Base-by-base conservation (phyloP, 1,139 yeast genomes). In the Cylindricascospora bacillispora region DNA sequence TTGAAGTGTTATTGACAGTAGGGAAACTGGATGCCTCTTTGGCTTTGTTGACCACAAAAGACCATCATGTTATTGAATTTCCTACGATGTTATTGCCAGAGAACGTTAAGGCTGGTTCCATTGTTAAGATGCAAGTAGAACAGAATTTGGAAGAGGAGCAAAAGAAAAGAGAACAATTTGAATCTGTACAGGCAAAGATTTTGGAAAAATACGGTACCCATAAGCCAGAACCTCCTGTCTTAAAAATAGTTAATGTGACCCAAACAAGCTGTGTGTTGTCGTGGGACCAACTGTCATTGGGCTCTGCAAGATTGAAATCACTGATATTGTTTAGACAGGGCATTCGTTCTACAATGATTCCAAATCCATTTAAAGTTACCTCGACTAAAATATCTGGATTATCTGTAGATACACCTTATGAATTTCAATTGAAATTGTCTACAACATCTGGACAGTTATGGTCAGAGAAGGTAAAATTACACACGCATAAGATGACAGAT, bases 401-500 rank as follows among this genome's bases (percentile, higher is more conserved):
- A 44, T 85, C 94, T 4, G 75, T 89, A 33, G 95, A 89, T 51
- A 76, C 83, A 26, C 65, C 70, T 22, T 89, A 82, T 57, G 70
- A 68, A 26, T 89, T 89, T 56, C 86, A 78, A 47, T 66, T 89
- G 46, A 70, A 76, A 42, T 63, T 89, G 49, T 78, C 76, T 37
- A 86, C 98, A 5, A 77, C 94, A 1, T 93, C 97, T 0, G 99
- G 99, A 11, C 65, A 67, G 13, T 82, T 68, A 49, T 63, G 63
- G 50, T 80, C 94, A 5, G 78, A 83, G 25, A 59, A 60, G 20
- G 56, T 89, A 24, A 70, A 68, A 32, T 73, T 86, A 9, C 76
- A 70, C 35, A 89, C 98, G 5, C 97, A 86, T 54, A 86, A 85
- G 52, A 86, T 89, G 95, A 86, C 95, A 0, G 95, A 89, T 54